Base-by-base conservation (phyloP, 2,329 filamentous ascomycete species). In the Ascochyta clinopodiicola region DNA sequence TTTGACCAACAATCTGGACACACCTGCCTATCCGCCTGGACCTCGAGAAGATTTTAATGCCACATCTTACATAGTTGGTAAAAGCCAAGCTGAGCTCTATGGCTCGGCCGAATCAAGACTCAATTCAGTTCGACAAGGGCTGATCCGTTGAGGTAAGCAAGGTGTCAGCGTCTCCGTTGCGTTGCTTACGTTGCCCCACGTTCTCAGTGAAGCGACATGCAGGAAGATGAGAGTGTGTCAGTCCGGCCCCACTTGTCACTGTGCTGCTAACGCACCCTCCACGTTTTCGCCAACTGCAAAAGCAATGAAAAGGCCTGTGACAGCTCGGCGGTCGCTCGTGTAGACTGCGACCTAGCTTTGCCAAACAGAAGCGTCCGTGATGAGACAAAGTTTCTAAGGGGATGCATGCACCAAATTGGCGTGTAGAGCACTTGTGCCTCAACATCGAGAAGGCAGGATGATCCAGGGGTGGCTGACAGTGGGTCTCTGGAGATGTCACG, bases 251-350 rank as follows among this genome's bases (percentile, higher is more conserved):
- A 52, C 59, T 60, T 57, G 57, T 56, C 42, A 40, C 47, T 44
- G 44, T 53, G 54, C 52, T 55, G 57, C 55, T 59, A 62, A 57
- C 51, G 55, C 52, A 56, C 59, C 46, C 56, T 62, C 57, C 58
- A 64, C 58, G 60, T 57, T 64, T 55, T 52, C 46, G 52, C 45
- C 47, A 51, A 31, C 25, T 32, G 42, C 36, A 51, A 49, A 53
- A 53, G 54, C 44, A 57, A 53, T 39, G 25, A 27, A 45, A 21
- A 15, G 51, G 38, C 44, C 24, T 48, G 54, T 48, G 48, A 52
- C 48, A 49, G 49, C 44, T 48, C 42, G 39, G 48, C 36, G 43
- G 22, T 36, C 22, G 45, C 31, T 32, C 49, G 35, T 49, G 54
- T 35, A 31, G 27, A 13, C 6, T 34, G 27, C 29, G 37, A 27